These are phyloP conservation scores for Cladophialophora exuberans DNA, from an alignment of 2,329 filamentous ascomycete species.

Conservation along the genomic window DNA sequence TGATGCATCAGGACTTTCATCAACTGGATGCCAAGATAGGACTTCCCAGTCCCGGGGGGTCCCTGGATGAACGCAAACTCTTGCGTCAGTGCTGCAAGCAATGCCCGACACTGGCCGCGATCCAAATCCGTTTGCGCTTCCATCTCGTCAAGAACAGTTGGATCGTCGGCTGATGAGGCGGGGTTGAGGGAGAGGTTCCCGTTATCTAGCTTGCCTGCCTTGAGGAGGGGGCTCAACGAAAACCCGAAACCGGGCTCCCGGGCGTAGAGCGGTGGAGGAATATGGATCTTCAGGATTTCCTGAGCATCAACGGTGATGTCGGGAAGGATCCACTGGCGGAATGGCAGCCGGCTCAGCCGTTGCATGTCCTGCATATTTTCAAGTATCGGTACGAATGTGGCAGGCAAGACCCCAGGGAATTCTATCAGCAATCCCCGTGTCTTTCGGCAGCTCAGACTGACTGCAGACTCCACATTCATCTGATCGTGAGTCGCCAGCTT, in stretches of 20 bases:
- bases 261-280: conserved; percentile 58
- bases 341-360: conserved; percentile 35
- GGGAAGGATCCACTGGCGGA: conserved; percentile 26
- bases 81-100: conserved; percentile 13
- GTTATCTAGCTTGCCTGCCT: conserved; percentile 1
- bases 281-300: conserved; percentile 29
- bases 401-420: conserved; percentile 18
- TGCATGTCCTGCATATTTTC: conserved; percentile 21
- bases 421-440: conserved; percentile 12
- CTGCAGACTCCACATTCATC: conserved; percentile 1
- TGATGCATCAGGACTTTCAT: conserved; percentile 46
- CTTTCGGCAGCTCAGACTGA: conserved; percentile 4
- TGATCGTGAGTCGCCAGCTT: conserved; percentile 13
- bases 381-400: conserved; percentile 19
- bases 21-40: conserved; percentile 35
- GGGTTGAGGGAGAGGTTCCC: conserved; percentile 18
- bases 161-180: not conserved
- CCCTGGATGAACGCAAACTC: conserved; percentile 33
- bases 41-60: conserved; percentile 37
- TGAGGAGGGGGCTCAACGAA: conserved; percentile 39
- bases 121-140: conserved; percentile 10
- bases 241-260: conserved; percentile 54
- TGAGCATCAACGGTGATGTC: not conserved
- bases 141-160: conserved; percentile 7
- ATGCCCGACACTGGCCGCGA: conserved; percentile 8